Evolutionary conservation across 148 eudicot genomes (phyloP).

Genomic region (Vaccinium corymbosum): DNA sequence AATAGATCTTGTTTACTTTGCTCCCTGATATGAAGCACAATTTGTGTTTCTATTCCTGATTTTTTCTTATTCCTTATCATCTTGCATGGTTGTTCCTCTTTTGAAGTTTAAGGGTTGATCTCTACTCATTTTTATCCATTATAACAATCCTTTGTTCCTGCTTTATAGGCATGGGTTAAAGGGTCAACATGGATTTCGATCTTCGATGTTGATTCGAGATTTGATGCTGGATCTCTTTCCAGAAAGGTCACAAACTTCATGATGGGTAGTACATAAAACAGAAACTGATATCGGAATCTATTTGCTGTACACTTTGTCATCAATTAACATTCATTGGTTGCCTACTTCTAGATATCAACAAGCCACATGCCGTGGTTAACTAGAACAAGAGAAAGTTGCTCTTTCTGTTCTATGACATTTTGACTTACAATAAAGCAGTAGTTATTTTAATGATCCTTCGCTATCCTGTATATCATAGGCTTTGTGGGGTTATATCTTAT

Average conservation of each 20-base stretch:
- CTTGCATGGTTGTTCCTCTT: conserved; percentile 1
- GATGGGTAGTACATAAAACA: conserved; percentile 59
- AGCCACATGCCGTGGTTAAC: not conserved
- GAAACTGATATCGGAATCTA: not conserved
- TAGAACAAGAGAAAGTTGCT: conserved; percentile 8
- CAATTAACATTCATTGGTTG: not conserved
- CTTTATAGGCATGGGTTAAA: conserved; percentile 88
- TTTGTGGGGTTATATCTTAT: not conserved
- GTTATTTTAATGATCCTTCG: not conserved
- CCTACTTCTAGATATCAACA: not conserved
- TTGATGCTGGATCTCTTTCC: conserved; percentile 64
- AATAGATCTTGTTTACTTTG: not conserved
- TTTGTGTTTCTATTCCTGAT: not conserved
- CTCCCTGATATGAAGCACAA: not conserved
- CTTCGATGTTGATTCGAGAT: conserved; percentile 58
- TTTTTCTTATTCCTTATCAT: not conserved
- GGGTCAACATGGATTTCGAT: conserved; percentile 88
- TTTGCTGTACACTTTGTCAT: not conserved
- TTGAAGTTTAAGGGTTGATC: not conserved
- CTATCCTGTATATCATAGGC: not conserved
- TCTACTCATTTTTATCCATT: not conserved
- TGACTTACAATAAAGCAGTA: not conserved
- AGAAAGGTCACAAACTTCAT: conserved; percentile 66
- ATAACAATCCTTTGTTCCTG: not conserved
- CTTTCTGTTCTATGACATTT: conserved; percentile 8